Conservation (phyloP, 2,329 filamentous ascomycete genomes). For the Aspergillus costaricaensis region DNA sequence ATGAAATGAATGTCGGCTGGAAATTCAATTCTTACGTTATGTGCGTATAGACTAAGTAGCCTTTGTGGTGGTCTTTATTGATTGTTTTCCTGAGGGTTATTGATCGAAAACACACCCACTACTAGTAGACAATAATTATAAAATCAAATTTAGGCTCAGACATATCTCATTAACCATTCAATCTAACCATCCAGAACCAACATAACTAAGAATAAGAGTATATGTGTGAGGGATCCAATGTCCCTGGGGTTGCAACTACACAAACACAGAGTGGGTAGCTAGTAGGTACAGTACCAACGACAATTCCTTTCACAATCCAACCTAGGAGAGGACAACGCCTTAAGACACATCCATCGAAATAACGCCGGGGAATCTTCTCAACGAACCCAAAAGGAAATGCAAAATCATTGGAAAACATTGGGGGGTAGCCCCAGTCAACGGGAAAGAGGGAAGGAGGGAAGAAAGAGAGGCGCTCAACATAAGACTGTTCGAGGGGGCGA, state of each 20-base stretch:
- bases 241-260: background rate
- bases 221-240: background rate
- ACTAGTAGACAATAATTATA: too few species aligned
- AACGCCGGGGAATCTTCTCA: conserved; percentile 9
- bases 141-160: background rate
- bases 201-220: background rate
- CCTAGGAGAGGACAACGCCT: background rate
- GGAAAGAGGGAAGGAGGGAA: background rate
- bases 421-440: background rate
- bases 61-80: too few species aligned
- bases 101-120: too few species aligned
- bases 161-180: conserved; percentile 3
- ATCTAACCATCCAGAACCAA: background rate
- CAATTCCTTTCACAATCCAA: background rate
- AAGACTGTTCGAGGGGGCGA: background rate
- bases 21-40: background rate
- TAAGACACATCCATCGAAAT: background rate
- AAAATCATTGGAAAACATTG: background rate
- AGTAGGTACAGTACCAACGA: background rate
- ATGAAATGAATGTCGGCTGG: background rate
- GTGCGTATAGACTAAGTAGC: background rate
- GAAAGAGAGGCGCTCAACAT: background rate
- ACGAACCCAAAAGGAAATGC: background rate
- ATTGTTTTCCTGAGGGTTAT: background rate
- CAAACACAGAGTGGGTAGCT: background rate